These are phyloP conservation scores for Trichoderma oligosporum DNA, from an alignment of 2,329 filamentous ascomycete genomes.

Conservation along the genomic window DNA sequence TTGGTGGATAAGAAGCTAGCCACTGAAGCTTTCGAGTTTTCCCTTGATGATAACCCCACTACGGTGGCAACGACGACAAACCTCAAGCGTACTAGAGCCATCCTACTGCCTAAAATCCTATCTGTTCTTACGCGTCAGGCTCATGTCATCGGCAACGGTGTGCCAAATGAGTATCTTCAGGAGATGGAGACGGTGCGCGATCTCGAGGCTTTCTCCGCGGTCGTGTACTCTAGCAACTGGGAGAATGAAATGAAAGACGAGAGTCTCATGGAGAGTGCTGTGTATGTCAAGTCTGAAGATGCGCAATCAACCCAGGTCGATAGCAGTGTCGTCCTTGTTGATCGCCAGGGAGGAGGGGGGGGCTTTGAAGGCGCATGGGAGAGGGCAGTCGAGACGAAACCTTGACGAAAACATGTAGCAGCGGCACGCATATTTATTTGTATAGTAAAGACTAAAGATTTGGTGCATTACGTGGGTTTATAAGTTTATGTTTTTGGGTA, in stretches of 20 bases:
- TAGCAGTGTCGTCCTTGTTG: constrained; percentile 54
- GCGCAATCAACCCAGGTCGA: constrained; percentile 31
- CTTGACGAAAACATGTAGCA: not conserved
- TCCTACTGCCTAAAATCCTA: constrained; percentile 78
- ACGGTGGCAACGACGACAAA: constrained; percentile 50
- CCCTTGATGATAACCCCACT: constrained; percentile 30
- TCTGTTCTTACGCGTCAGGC: constrained; percentile 89
- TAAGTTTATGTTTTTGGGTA: not conserved
- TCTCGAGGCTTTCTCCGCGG: constrained; percentile 77
- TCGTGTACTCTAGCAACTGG: constrained; percentile 85
- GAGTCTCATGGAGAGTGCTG: constrained; percentile 37
- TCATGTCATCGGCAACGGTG: constrained; percentile 78
- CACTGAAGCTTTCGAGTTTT: constrained; percentile 67
- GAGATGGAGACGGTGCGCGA: constrained; percentile 74
- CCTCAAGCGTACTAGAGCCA: constrained; percentile 55
- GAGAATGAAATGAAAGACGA: constrained; percentile 59
- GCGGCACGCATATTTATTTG: constrained; percentile 7
- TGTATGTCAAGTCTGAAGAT: constrained; percentile 32
- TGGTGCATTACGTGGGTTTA: constrained; percentile 7
- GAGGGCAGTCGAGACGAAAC: constrained; percentile 46
- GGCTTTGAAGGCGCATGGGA: constrained; percentile 68
- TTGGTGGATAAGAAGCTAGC: constrained; percentile 81
- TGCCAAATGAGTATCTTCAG: constrained; percentile 66
- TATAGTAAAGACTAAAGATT: constrained; percentile 16
- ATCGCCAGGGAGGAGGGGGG: constrained; percentile 39